Percentiles rank a stretch among this genome's conserved stretches.
Conservation (phyloP, 306 rosid genomes). For the Leucaena leucocephala region DNA sequence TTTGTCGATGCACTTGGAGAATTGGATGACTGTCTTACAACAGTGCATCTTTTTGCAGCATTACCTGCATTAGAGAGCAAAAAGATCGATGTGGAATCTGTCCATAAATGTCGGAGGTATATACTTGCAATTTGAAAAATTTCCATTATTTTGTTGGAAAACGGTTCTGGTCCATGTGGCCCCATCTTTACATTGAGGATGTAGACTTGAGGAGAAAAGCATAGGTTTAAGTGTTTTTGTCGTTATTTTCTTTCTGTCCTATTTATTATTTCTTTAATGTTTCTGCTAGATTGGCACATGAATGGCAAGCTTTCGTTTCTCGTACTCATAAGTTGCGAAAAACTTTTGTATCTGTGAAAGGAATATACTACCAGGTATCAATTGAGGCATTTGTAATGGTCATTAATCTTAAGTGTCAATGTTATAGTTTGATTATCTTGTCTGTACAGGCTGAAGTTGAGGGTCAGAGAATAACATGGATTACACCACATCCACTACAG, state of each 20-base stretch:
- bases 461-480: constrained; percentile 86
- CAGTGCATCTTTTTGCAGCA: constrained; percentile 93
- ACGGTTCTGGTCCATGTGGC: not conserved
- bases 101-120: constrained; percentile 83
- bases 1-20: constrained; percentile 91
- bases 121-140: not conserved
- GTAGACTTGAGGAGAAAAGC: not conserved
- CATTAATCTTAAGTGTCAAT: not conserved
- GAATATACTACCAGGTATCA: constrained; percentile 88
- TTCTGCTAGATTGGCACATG: constrained; percentile 77
- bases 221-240: not conserved
- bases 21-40: constrained; percentile 87
- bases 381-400: constrained; percentile 3
- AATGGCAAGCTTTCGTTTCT: constrained; percentile 89
- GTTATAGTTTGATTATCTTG: constrained; percentile 18
- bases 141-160: not conserved
- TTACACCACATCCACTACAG: constrained; percentile 89
- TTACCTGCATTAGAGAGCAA: constrained; percentile 75
- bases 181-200: not conserved
- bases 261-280: constrained; percentile 22
- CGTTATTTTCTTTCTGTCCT: not conserved
- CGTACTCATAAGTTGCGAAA: constrained; percentile 80
- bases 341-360: constrained; percentile 86
- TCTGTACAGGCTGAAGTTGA: constrained; percentile 75
- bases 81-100: constrained; percentile 67